Evolutionary conservation across 352 stramenopile genomes (phyloP), one percentile per base, ranked within the genome.

Genomic region (Phytophthora syringae): DNA sequence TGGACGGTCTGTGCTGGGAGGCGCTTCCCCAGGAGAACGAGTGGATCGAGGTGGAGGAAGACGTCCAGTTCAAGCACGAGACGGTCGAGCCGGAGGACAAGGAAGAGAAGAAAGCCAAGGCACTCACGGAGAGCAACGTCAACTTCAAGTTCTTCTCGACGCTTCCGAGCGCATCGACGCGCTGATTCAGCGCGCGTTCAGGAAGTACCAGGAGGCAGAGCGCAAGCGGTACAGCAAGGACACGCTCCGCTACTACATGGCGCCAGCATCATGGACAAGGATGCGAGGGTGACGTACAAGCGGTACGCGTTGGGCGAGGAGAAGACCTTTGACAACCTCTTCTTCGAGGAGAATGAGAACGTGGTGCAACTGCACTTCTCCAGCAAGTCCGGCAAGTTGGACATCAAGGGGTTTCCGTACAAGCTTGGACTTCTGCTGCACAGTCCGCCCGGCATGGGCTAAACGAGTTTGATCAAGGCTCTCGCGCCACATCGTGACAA

Each of bases 391-490:
- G 90, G 89, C 40, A 96, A 95, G 71, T 97, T 96, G 55, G 76
- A 74, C 6, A 95, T 97, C 74, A 71, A 77, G 32, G 90, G 90
- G 9, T 97, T 95, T 36, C 93, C 91, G 10, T 88, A 97, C 78
- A 98, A 97, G 70, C 82, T 86, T 27, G 89, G 73, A 0, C 84
- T 98, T 5, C 66, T 98, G 28, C 74, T 98, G 1, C 82, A 97
- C 49, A 92, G 92, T 0, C 86, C 87, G 13, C 92, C 91, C 9
- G 91, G 92, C 20, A 97, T 86, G 21, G 85, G 91, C 37, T 98
- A 98, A 75, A 98, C 93, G 5, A 94, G 76, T 54, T 67, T 98
- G 15, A 97, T 96, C 80, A 93, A 95, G 66, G 86, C 89, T 11
- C 69, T 98, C 12, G 89, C 82, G 86, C 32, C 84, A 95, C 58